A percentile compares a stretch with the other conserved stretches of the same genome.
Conservation (phyloP, 2,329 filamentous ascomycete genomes). For the Canariomyces notabilis region DNA sequence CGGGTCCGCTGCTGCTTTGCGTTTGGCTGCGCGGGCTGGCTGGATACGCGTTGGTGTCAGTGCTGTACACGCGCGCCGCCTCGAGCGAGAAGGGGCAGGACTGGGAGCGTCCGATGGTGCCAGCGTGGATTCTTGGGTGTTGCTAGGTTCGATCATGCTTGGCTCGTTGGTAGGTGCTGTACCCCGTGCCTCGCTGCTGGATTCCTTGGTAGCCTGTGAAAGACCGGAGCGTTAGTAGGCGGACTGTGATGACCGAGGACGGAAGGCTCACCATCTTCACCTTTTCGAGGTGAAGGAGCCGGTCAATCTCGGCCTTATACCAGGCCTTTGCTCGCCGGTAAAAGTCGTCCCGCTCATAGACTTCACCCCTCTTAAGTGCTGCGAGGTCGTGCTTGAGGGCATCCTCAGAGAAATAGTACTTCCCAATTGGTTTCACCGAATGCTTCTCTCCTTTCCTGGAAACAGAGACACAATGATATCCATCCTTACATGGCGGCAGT, state of each 20-base stretch:
- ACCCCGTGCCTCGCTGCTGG: no score
- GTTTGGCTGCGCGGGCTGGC: constrained; percentile 19
- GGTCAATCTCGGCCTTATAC: constrained; percentile 26
- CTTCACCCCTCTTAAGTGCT: constrained; percentile 15
- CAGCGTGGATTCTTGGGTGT: no score
- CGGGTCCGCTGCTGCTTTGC: not conserved
- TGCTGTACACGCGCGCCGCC: no score
- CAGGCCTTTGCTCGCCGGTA: constrained; percentile 20
- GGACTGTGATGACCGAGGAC: not conserved
- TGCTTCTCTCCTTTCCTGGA: not conserved
- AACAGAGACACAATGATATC: not conserved
- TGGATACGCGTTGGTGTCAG: constrained; percentile 21
- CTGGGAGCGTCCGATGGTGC: no score
- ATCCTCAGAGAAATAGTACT: constrained; percentile 18
- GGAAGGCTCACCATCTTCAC: constrained; percentile 7
- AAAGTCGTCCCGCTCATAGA: constrained; percentile 21
- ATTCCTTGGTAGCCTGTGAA: no score
- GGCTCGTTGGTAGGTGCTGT: no score
- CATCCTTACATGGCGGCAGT: not conserved
- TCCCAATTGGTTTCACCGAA: constrained; percentile 6
- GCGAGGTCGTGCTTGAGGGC: constrained; percentile 17
- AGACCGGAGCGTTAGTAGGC: no score
- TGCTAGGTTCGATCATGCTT: no score
- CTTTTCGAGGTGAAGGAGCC: constrained; percentile 11
- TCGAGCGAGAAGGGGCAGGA: no score